These are phyloP conservation scores for Saccharomyces hybrid DNA, from an alignment of 1,139 yeast genomes.

Conservation along the genomic window DNA sequence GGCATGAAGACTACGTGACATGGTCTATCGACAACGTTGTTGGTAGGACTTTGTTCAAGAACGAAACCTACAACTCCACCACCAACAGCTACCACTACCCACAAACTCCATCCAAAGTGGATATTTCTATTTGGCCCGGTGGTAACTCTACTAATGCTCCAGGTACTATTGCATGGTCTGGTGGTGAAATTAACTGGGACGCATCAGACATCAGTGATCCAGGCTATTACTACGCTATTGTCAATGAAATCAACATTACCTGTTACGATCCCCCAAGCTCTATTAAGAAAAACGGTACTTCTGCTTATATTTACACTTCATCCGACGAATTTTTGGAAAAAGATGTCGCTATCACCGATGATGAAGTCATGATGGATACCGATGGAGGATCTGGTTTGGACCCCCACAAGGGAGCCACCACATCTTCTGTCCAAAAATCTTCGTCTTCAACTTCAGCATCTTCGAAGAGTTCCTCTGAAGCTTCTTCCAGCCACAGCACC, in stretches of 20 bases:
- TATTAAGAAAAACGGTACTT: slow-evolving; percentile 40
- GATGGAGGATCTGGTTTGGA: slow-evolving; percentile 59
- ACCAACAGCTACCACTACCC: slow-evolving; percentile 57
- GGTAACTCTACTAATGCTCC: slow-evolving; percentile 56
- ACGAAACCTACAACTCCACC: slow-evolving; percentile 64
- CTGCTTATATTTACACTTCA: slow-evolving; percentile 52
- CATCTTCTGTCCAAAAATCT: not conserved
- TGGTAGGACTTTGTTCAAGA: slow-evolving; percentile 59
- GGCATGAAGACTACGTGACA: slow-evolving; percentile 63
- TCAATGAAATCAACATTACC: slow-evolving; percentile 52
- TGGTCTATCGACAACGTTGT: slow-evolving; percentile 71
- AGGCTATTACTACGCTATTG: slow-evolving; percentile 69
- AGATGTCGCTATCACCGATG: slow-evolving; percentile 52
- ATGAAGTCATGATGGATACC: slow-evolving; percentile 51
- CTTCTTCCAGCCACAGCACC: slow-evolving; percentile 1
- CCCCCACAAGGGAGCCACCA: slow-evolving; percentile 35
- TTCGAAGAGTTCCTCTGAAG: slow-evolving; percentile 4
- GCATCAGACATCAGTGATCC: slow-evolving; percentile 60
- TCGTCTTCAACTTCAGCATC: slow-evolving; percentile 10
- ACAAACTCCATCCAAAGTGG: slow-evolving; percentile 82
- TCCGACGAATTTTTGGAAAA: slow-evolving; percentile 39
- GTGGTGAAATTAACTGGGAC: slow-evolving; percentile 82
- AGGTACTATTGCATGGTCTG: slow-evolving; percentile 92
- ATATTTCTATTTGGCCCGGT: slow-evolving; percentile 89
- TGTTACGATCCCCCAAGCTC: slow-evolving; percentile 65